Evolutionary conservation across 2,329 filamentous ascomycete genomes (phyloP).

Genomic region (Fusarium musae): DNA sequence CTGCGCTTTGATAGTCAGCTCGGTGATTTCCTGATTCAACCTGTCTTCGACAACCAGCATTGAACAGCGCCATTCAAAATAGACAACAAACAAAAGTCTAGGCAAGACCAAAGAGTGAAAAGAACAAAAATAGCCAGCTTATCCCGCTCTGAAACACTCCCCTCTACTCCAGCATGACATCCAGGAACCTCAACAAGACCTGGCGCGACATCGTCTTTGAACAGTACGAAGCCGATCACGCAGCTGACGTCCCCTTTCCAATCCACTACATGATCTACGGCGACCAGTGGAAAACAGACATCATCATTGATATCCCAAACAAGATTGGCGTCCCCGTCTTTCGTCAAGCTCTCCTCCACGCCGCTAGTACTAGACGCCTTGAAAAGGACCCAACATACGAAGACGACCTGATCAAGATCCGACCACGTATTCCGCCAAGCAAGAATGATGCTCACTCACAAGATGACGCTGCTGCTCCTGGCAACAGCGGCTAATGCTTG

Average conservation of each 20-base stretch:
- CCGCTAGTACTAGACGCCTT: background rate
- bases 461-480: background rate
- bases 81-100: background rate
- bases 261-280: slow-evolving; percentile 38
- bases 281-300: slow-evolving; percentile 3
- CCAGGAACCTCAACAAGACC: slow-evolving; percentile 30
- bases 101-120: background rate
- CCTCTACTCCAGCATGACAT: slow-evolving; percentile 14
- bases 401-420: background rate
- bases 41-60: background rate
- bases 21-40: background rate
- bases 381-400: background rate
- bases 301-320: background rate
- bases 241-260: slow-evolving; percentile 41
- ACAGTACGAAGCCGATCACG: slow-evolving; percentile 16
- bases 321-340: background rate
- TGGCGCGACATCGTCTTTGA: slow-evolving; percentile 26
- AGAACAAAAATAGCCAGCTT: background rate
- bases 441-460: background rate
- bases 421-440: background rate
- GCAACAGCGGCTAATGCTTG: background rate
- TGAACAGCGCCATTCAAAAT: background rate
- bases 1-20: background rate
- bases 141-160: background rate
- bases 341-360: background rate